Evolutionary conservation across 345 rosid genomes (phyloP).

Genomic region (Cochlearia excelsa): DNA sequence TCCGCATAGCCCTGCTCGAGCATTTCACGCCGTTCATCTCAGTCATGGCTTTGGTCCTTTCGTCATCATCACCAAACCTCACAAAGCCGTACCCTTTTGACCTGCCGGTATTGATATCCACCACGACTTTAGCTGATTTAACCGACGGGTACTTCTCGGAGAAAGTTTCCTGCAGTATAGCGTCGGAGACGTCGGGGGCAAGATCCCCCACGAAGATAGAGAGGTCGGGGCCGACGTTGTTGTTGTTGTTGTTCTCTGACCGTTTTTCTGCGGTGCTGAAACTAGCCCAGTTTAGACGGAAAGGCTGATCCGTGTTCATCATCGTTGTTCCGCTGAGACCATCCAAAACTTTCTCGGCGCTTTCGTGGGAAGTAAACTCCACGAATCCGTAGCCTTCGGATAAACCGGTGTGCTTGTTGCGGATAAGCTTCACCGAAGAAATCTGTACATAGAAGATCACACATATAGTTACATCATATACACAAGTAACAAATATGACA

Average conservation of each 20-base stretch:
- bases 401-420: constrained; percentile 81
- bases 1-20: constrained; percentile 93
- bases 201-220: constrained; percentile 96
- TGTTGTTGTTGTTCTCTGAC: constrained; percentile 45
- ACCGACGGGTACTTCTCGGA: constrained; percentile 73
- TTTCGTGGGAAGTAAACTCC: constrained; percentile 71
- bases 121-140: constrained; percentile 87
- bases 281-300: constrained; percentile 96
- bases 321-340: constrained; percentile 58
- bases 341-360: constrained; percentile 84
- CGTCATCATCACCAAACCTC: constrained; percentile 88
- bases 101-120: constrained; percentile 88
- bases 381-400: constrained; percentile 96
- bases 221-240: constrained; percentile 57
- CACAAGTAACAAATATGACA: background rate
- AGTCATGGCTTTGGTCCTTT: constrained; percentile 80
- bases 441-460: constrained; percentile 43
- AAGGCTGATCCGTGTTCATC: constrained; percentile 81
- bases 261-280: constrained; percentile 87
- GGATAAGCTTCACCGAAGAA: constrained; percentile 81
- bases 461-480: background rate
- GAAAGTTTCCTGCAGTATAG: constrained; percentile 69
- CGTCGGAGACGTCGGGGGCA: constrained; percentile 89
- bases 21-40: constrained; percentile 93
- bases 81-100: constrained; percentile 98